These are phyloP conservation scores for Colletotrichum horii DNA, from an alignment of 2,329 filamentous ascomycete genomes.

Conservation along the genomic window DNA sequence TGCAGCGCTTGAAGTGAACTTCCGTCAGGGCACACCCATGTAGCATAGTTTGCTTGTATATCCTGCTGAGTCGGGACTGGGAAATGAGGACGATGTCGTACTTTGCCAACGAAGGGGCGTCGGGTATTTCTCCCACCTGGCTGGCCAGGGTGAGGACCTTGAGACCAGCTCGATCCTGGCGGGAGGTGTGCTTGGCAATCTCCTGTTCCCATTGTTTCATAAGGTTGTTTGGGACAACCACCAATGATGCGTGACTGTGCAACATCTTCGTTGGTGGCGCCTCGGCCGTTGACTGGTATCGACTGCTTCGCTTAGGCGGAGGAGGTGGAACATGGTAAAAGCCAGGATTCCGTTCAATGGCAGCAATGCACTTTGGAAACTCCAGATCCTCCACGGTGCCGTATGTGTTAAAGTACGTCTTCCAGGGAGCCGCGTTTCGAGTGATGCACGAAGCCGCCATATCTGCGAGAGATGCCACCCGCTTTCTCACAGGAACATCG, in stretches of 20 bases:
- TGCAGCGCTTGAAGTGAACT: constrained; percentile 85
- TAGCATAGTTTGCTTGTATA: constrained; percentile 42
- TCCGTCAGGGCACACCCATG: constrained; percentile 66
- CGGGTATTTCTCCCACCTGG: constrained; percentile 59
- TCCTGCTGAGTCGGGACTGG: constrained; percentile 71
- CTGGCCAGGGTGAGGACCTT: constrained; percentile 66
- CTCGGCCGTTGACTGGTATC: constrained; percentile 39
- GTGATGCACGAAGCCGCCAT: constrained; percentile 78
- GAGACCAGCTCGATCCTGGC: constrained; percentile 48
- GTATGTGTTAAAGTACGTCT: constrained; percentile 61
- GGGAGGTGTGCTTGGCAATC: constrained; percentile 74
- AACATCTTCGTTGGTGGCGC: constrained; percentile 56
- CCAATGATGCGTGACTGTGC: constrained; percentile 72
- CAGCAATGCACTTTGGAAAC: constrained; percentile 58
- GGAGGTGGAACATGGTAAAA: constrained; percentile 61
- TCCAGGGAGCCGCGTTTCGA: constrained; percentile 74
- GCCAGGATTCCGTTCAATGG: constrained; percentile 62
- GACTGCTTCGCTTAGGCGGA: constrained; percentile 28
- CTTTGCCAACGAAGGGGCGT: constrained; percentile 59
- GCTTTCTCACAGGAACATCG: constrained; percentile 42
- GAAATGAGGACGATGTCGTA: constrained; percentile 84
- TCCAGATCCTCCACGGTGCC: constrained; percentile 50
- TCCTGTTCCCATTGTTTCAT: constrained; percentile 85
- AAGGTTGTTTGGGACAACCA: constrained; percentile 84
- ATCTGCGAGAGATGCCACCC: constrained; percentile 69